Evolutionary conservation across 2,329 filamentous ascomycete genomes (phyloP).

Genomic region (Fusarium heterosporum): DNA sequence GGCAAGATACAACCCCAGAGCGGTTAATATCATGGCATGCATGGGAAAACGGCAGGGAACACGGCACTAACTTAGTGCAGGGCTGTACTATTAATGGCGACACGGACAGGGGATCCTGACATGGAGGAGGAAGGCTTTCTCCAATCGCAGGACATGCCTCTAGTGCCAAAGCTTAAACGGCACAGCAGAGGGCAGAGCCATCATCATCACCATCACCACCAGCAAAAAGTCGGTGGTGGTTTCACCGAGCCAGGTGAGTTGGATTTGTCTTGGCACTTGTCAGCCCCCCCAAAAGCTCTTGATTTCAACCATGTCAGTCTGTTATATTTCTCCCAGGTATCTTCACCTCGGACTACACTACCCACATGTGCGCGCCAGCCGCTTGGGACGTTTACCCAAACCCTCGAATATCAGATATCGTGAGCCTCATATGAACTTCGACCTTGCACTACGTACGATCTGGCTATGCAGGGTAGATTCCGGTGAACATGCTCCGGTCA

Average conservation of each 20-base stretch:
- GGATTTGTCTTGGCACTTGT: not conserved
- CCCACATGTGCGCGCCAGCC: not conserved
- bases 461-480: conserved; percentile 18
- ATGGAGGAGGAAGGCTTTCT: conserved; percentile 14
- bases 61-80: conserved; percentile 7
- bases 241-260: conserved; percentile 3
- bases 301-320: too few species aligned
- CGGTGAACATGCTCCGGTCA: conserved; percentile 15
- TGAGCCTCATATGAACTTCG: conserved; percentile 27
- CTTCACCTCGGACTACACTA: too few species aligned
- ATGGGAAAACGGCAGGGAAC: not conserved
- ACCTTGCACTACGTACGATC: not conserved
- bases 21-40: conserved; percentile 19
- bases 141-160: conserved; percentile 8
- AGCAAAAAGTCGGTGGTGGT: conserved; percentile 2
- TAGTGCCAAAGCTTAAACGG: conserved; percentile 44
- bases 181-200: conserved; percentile 8
- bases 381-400: conserved; percentile 10
- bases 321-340: too few species aligned
- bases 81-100: conserved; percentile 42
- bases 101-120: conserved; percentile 10
- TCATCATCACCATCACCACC: not conserved
- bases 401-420: not conserved
- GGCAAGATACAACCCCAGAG: conserved; percentile 20
- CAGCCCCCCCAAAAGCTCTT: too few species aligned